A percentile compares a stretch with the other conserved stretches of the same genome.
phyloP scores from a whole-genome alignment of 192 early-diverging fungal genomes.

The Geranomyces michiganensis region DNA sequence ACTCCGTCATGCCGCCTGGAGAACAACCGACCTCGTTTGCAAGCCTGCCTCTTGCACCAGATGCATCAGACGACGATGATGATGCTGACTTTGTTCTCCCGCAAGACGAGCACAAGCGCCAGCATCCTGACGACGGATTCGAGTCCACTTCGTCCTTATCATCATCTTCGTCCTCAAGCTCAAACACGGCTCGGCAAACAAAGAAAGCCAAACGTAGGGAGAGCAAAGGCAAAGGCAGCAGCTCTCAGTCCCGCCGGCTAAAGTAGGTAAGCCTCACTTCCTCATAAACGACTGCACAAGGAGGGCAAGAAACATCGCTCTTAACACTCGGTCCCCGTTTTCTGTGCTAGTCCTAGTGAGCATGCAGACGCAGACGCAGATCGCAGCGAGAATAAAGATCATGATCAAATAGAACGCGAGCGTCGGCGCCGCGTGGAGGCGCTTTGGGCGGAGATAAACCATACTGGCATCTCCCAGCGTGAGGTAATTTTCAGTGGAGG shows the following conservation, averaged over 20 bases:
- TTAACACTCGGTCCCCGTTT: too few species aligned
- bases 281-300: too few species aligned
- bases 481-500: too few species aligned
- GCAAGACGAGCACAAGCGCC: neutral
- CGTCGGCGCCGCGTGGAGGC: slow-evolving; percentile 52
- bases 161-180: neutral
- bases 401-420: slow-evolving; percentile 19
- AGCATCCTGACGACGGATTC: neutral
- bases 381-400: neutral
- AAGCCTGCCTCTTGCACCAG: neutral
- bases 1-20: too few species aligned
- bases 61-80: neutral
- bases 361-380: too few species aligned
- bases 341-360: too few species aligned
- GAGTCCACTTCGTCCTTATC: neutral
- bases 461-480: slow-evolving; percentile 8
- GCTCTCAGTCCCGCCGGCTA: neutral
- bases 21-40: too few species aligned
- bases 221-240: neutral
- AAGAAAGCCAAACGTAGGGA: neutral
- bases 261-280: neutral
- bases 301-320: too few species aligned
- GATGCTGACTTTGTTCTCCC: slow-evolving; percentile 13
- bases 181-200: neutral
- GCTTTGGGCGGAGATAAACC: slow-evolving; percentile 62